A percentile compares a stretch with the other conserved stretches of the same genome.
phyloP scores from a whole-genome alignment of 257 asterid species.

The Ajuga chamaepitys region DNA sequence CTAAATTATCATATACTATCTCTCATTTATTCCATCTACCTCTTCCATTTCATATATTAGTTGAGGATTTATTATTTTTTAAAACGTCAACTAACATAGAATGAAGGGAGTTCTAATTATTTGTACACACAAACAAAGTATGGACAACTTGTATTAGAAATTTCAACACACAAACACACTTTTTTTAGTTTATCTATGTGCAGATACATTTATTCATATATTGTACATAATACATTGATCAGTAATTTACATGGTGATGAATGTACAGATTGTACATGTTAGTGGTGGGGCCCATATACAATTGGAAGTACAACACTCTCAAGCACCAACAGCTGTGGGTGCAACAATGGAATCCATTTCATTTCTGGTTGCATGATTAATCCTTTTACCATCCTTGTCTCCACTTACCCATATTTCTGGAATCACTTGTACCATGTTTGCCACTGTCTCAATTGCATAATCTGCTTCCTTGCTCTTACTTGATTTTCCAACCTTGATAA shows the following conservation, averaged over 20 bases:
- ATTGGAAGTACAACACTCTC: slow-evolving; percentile 6
- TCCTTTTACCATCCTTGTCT: slow-evolving; percentile 23
- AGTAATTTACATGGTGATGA: slow-evolving; percentile 2
- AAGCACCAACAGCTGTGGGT: slow-evolving; percentile 59
- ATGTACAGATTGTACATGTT: slow-evolving; percentile 7
- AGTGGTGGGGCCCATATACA: slow-evolving; percentile 6
- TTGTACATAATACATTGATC: background rate
- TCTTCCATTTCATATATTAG: no score
- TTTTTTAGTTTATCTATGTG: no score
- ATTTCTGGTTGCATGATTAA: slow-evolving; percentile 19
- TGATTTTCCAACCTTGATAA: slow-evolving; percentile 54
- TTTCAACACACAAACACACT: no score
- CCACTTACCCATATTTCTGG: slow-evolving; percentile 66
- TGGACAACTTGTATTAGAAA: no score
- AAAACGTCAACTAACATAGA: no score
- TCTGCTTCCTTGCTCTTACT: slow-evolving; percentile 60
- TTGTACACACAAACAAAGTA: no score
- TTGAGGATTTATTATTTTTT: no score
- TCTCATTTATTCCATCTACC: no score
- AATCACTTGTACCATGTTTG: slow-evolving; percentile 39
- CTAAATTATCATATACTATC: no score
- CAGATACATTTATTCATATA: no score
- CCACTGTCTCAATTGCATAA: slow-evolving; percentile 51
- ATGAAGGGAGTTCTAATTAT: no score
- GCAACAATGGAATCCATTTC: slow-evolving; percentile 49